phyloP scores from a whole-genome alignment of 495 filamentous ascomycete species.

The Aspergillus sparsus region DNA sequence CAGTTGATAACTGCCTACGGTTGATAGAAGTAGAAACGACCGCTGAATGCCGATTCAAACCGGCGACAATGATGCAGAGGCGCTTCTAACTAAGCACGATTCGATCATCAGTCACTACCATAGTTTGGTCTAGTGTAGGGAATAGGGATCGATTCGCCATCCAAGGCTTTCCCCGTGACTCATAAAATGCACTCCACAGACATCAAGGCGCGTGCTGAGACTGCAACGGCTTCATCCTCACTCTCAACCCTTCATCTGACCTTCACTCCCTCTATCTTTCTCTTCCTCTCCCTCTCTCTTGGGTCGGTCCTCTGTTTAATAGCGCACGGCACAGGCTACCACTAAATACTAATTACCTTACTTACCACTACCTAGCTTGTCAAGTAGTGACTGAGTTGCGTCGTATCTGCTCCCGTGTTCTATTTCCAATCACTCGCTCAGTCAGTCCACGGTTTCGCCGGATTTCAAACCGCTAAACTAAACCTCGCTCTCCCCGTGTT shows the following conservation, averaged over 20 bases:
- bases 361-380: too few species aligned
- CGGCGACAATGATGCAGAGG: slow-evolving; percentile 12
- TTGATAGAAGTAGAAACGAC: background rate
- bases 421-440: background rate
- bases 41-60: slow-evolving; percentile 18
- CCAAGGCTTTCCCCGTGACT: slow-evolving; percentile 9
- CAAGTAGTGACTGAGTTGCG: too few species aligned
- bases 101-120: background rate
- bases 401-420: too few species aligned
- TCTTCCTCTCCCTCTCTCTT: background rate
- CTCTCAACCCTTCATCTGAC: slow-evolving; percentile 6
- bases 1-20: too few species aligned
- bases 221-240: slow-evolving; percentile 11
- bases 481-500: slow-evolving; percentile 4
- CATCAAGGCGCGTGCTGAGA: slow-evolving; percentile 23
- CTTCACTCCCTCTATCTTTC: slow-evolving; percentile 9
- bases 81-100: slow-evolving; percentile 7
- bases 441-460: slow-evolving; percentile 15
- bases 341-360: background rate
- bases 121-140: too few species aligned
- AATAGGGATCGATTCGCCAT: background rate
- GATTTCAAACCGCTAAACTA: slow-evolving; percentile 7
- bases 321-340: background rate
- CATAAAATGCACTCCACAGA: slow-evolving; percentile 14
- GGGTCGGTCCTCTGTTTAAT: too few species aligned